Base-by-base conservation (phyloP, 352 stramenopile species). In the Phytophthora ohioensis region DNA sequence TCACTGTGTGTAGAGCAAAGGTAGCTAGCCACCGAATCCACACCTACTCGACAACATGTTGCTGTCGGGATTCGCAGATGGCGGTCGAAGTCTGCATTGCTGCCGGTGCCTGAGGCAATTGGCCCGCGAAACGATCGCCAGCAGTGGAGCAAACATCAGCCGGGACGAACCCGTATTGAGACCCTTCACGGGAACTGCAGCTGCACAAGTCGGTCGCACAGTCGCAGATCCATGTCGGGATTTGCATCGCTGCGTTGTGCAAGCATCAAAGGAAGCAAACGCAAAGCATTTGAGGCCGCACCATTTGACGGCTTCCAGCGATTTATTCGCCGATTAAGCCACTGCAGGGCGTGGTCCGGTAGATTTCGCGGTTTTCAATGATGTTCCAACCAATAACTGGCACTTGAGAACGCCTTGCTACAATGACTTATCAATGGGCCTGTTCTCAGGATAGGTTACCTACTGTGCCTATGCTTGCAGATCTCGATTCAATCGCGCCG, bases 201-300 rank as follows among this genome's bases (percentile, higher is more conserved):
- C 12, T 58, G 35, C 12, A 35, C 46, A 47, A 49, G 13, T 34
- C 35, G 12, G 11, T 11, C 17, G 41, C 41, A 27, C 13, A 34
- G 4, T 55, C 57, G 32, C 35, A 49, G 46, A 66, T 66, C 46
- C 10, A 13, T 42, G 17, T 45, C 46, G 36, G 5, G 59, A 67
- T 67, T 67, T 59, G 59, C n/a, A 35, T 67, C 59, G 59, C 34
- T 53, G 12, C 11, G 30, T 67, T 53, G 59, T 58, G 8, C 41
- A 4, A 30, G 43, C 36, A 52, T 66, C 35, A 21, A 13, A 21
- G 8, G 6, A 47, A 15, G 32, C 43, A 32, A 47, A 17, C 21
- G 52, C 47, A 54, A 21, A 38, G 45, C 45, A 34, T 51, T 51
- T 51, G 7, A 42, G 9, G 36, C 36, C 36, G 36, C 36, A 10